Conservation (phyloP, 345 rosid species). For the Pistacia integerrima region DNA sequence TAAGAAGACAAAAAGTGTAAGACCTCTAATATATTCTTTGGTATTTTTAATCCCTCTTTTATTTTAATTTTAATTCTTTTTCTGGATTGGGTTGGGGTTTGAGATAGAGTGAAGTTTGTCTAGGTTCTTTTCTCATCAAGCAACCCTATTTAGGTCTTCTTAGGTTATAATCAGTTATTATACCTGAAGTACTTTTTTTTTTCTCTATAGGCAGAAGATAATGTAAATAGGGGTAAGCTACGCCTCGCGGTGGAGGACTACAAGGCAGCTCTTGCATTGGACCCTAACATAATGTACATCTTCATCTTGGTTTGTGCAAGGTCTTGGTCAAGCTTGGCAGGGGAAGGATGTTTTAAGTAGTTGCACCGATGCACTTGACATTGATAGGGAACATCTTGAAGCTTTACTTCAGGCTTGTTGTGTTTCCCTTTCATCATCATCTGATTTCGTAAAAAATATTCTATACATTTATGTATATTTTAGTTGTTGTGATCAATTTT, state of each 20-base stretch:
- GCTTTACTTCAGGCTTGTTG: slow-evolving; percentile 83
- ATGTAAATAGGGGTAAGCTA: slow-evolving; percentile 81
- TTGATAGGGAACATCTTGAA: slow-evolving; percentile 78
- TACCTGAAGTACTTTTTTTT: slow-evolving; percentile 14
- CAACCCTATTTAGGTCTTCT: neutral
- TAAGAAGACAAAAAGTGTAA: slow-evolving; percentile 92
- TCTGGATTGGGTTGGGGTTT: slow-evolving; percentile 8
- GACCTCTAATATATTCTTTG: slow-evolving; percentile 23
- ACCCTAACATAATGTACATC: slow-evolving; percentile 87
- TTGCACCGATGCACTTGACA: slow-evolving; percentile 79
- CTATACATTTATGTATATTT: neutral
- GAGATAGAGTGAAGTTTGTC: slow-evolving; percentile 7
- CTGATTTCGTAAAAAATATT: neutral
- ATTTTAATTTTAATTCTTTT: neutral
- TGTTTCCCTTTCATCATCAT: slow-evolving; percentile 4
- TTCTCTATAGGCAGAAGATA: slow-evolving; percentile 81
- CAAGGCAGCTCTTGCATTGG: slow-evolving; percentile 80
- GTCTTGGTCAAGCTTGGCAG: slow-evolving; percentile 91
- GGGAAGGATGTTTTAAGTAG: slow-evolving; percentile 83
- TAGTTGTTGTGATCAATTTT: slow-evolving; percentile 4
- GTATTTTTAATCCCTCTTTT: slow-evolving; percentile 15
- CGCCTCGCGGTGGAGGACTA: slow-evolving; percentile 87
- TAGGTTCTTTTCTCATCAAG: neutral
- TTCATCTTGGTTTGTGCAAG: slow-evolving; percentile 91
- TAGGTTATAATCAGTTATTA: neutral